Percentiles rank a stretch among this genome's conserved stretches.
Conservation (phyloP, 1,284 basidiomycete species). For the Trichosporon asahii region DNA sequence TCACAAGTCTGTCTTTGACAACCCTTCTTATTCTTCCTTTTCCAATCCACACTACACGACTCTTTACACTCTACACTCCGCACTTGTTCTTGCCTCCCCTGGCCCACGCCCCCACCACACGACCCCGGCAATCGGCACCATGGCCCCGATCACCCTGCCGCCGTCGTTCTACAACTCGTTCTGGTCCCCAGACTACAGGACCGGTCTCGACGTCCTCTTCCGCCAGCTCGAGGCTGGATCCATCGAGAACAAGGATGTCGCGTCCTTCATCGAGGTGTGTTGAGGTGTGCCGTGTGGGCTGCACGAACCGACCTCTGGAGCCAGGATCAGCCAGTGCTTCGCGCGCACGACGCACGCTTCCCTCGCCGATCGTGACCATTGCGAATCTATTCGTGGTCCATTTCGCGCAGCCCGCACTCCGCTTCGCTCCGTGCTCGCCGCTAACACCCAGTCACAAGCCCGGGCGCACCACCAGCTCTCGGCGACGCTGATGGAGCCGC, state of each 20-base stretch:
- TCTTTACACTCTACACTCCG: too few relatives aligned
- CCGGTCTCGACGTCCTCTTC: slow-evolving; percentile 72
- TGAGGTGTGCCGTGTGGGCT: too few relatives aligned
- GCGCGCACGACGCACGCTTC: too few relatives aligned
- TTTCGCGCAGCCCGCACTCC: neutral
- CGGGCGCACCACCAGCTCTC: slow-evolving; percentile 56
- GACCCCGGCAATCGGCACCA: slow-evolving; percentile 43
- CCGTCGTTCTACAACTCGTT: slow-evolving; percentile 83
- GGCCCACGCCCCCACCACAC: neutral
- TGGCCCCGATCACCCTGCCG: slow-evolving; percentile 81
- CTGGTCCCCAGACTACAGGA: slow-evolving; percentile 83
- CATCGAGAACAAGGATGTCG: slow-evolving; percentile 73
- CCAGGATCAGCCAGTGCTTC: neutral
- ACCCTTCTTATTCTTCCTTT: neutral
- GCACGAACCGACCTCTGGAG: too few relatives aligned
- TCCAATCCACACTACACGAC: too few relatives aligned
- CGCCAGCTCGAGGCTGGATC: slow-evolving; percentile 66
- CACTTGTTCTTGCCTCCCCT: neutral
- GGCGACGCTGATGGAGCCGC: slow-evolving; percentile 48
- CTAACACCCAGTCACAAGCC: slow-evolving; percentile 52
- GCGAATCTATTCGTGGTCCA: too few relatives aligned
- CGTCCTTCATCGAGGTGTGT: slow-evolving; percentile 70
- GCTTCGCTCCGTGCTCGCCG: neutral
- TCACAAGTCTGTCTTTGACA: neutral
- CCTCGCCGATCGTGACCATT: too few relatives aligned